These are phyloP conservation scores for Linaria vulgaris DNA, from an alignment of 257 asterid genomes.

Conservation along the genomic window DNA sequence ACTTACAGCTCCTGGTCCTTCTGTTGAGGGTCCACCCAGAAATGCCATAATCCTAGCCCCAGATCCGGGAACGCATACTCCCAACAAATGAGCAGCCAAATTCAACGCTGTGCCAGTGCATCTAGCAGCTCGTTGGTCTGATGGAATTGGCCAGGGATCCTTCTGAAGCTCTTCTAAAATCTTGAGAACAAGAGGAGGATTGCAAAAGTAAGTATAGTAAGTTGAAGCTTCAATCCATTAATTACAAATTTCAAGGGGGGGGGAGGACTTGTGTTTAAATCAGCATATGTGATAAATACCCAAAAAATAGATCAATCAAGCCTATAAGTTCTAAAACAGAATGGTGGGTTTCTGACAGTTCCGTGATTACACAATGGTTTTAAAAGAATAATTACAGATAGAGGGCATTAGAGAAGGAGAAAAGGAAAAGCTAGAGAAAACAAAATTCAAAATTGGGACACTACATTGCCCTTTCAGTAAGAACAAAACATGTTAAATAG, in stretches of 20 bases:
- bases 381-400: conserved; percentile 4
- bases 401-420: not conserved
- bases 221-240: conserved; percentile 21
- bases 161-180: conserved; percentile 96
- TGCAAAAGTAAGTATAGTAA: conserved; percentile 25
- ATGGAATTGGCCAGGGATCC: conserved; percentile 95
- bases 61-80: conserved; percentile 91
- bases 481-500: conserved; percentile 8
- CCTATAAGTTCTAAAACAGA: not conserved
- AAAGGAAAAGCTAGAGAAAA: conserved; percentile 9
- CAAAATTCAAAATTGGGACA: not conserved
- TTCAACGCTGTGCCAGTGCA: conserved; percentile 93
- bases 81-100: conserved; percentile 92
- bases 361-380: too few relatives aligned
- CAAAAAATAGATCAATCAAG: not conserved
- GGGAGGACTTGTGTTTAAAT: not conserved
- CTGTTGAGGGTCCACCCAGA: conserved; percentile 96
- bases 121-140: conserved; percentile 89
- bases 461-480: conserved; percentile 12
- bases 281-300: not conserved
- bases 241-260: conserved; percentile 6
- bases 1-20: conserved; percentile 93
- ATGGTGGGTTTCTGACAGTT: not conserved
- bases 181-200: conserved; percentile 39
- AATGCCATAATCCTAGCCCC: conserved; percentile 98